These are phyloP conservation scores for Mycena kentingensis DNA, from an alignment of 768 basidiomycete species.

Conservation along the genomic window DNA sequence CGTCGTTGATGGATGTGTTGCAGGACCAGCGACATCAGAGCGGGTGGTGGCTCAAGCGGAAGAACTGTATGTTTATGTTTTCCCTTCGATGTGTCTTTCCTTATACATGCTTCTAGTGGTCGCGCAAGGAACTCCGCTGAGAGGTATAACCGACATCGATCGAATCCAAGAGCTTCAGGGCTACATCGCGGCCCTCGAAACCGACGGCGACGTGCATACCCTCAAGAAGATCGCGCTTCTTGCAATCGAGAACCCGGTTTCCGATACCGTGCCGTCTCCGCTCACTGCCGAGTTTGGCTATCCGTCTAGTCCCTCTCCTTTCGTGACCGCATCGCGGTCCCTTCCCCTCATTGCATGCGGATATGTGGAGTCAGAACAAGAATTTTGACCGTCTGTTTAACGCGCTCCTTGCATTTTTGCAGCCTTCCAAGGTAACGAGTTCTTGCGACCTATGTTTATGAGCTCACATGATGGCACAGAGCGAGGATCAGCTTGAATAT, in stretches of 20 bases:
- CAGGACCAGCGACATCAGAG: slow-evolving; percentile 69
- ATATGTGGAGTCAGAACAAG: slow-evolving; percentile 74
- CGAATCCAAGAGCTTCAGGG: slow-evolving; percentile 52
- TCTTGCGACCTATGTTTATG: slow-evolving; percentile 3
- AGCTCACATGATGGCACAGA: too few species aligned
- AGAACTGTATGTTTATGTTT: slow-evolving; percentile 53
- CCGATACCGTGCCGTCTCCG: slow-evolving; percentile 57
- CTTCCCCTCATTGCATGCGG: slow-evolving; percentile 48
- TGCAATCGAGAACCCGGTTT: slow-evolving; percentile 59
- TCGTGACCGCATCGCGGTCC: slow-evolving; percentile 41
- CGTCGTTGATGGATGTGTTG: slow-evolving; percentile 70
- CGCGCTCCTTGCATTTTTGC: slow-evolving; percentile 63
- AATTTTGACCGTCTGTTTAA: slow-evolving; percentile 71
- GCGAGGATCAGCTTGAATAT: slow-evolving; percentile 68
- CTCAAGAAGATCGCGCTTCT: slow-evolving; percentile 70
- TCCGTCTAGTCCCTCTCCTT: slow-evolving; percentile 61
- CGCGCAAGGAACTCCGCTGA: slow-evolving; percentile 49
- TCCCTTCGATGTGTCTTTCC: neutral
- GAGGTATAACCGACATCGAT: slow-evolving; percentile 40
- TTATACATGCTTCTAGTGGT: slow-evolving; percentile 40
- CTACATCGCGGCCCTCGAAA: slow-evolving; percentile 56
- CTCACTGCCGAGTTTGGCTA: slow-evolving; percentile 52
- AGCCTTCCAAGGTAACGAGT: slow-evolving; percentile 58
- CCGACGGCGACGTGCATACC: slow-evolving; percentile 49
- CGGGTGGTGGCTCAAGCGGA: slow-evolving; percentile 84